These are phyloP conservation scores for Alternaria ventricosa DNA, from an alignment of 2,329 filamentous ascomycete genomes.

Conservation along the genomic window DNA sequence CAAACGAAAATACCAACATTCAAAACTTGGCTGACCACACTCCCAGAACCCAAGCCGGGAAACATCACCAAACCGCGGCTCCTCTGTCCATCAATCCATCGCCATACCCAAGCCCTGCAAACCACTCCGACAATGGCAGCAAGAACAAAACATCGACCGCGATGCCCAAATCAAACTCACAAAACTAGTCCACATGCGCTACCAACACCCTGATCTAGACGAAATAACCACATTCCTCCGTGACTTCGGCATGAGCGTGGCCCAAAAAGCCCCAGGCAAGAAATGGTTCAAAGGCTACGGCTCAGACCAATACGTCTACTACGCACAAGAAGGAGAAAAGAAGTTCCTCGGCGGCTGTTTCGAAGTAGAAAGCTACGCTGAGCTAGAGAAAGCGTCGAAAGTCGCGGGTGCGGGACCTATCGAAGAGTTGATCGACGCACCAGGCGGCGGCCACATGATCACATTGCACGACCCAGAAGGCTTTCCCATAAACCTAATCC, in stretches of 20 bases:
- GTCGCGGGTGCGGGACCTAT: slow-evolving; percentile 58
- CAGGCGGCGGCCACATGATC: slow-evolving; percentile 62
- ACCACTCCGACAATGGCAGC: slow-evolving; percentile 48
- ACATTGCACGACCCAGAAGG: slow-evolving; percentile 57
- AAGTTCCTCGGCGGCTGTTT: slow-evolving; percentile 66
- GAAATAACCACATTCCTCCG: slow-evolving; percentile 55
- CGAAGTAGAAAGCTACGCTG: slow-evolving; percentile 62
- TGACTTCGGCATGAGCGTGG: slow-evolving; percentile 47
- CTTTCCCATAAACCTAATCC: slow-evolving; percentile 64
- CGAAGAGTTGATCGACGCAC: slow-evolving; percentile 58
- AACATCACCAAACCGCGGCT: slow-evolving; percentile 50
- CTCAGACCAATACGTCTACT: slow-evolving; percentile 65
- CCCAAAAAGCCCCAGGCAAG: slow-evolving; percentile 35
- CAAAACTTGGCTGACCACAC: not conserved
- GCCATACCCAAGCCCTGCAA: slow-evolving; percentile 47
- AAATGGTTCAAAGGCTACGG: slow-evolving; percentile 69
- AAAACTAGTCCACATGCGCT: slow-evolving; percentile 60
- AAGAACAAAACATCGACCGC: slow-evolving; percentile 50
- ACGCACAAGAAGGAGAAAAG: slow-evolving; percentile 57
- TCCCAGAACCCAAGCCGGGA: slow-evolving; percentile 39
- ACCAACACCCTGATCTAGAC: slow-evolving; percentile 60
- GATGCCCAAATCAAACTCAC: slow-evolving; percentile 56
- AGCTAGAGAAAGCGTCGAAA: slow-evolving; percentile 58
- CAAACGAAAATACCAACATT: not conserved
- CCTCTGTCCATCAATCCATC: slow-evolving; percentile 47